Base-by-base conservation (phyloP, 2,329 filamentous ascomycete genomes). In the Pseudogymnoascus sp. region DNA sequence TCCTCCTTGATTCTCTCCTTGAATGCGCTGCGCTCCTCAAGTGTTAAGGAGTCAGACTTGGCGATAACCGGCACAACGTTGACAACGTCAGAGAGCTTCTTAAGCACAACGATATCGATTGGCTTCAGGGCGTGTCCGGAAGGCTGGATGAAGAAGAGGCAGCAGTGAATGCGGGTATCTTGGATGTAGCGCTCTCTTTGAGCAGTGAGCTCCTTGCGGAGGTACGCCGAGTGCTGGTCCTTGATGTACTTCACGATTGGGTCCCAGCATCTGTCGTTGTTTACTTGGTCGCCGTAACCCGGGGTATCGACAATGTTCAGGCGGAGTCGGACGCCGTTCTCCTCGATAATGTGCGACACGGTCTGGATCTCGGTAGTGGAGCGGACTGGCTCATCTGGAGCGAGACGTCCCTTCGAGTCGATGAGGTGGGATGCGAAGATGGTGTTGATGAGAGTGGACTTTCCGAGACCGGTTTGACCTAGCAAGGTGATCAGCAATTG, bases 201-300 rank as follows among this genome's bases (percentile, higher is more conserved):
- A 69, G 94, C 94, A 61, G 94, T 97, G 73, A 99, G 91, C 78
- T 99, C 94, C 84, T 99, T 99, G 78, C 94, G 90, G 70, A 99
- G 86, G 81, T 97, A 99, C 71, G 94, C 93, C 60, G 91, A 97
- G 83, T 99, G 94, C 82, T 99, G 94, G 78, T 99, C 94, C 84
- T 99, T 99, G 84, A 99, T 99, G 80, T 99, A 99, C 83, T 99
- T 99, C 83, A 99, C 93, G 75, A 99, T 99, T 66, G 94, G 94
- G 74, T 99, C 94, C 94, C 94, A 99, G 87, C 94, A 99, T 83
- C 94, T 89, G 80, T 99, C 94, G 78, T 99, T 99, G 85, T 99
- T 99, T 78, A 99, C 94, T 74, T 97, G 86, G 73, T 99, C 94
- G 73, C 94, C 94, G 73, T 99, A 99, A 67, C 94, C 94, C 66